Base-by-base conservation (phyloP, 2,329 filamentous ascomycete genomes). In the Xylariaceae sp. region DNA sequence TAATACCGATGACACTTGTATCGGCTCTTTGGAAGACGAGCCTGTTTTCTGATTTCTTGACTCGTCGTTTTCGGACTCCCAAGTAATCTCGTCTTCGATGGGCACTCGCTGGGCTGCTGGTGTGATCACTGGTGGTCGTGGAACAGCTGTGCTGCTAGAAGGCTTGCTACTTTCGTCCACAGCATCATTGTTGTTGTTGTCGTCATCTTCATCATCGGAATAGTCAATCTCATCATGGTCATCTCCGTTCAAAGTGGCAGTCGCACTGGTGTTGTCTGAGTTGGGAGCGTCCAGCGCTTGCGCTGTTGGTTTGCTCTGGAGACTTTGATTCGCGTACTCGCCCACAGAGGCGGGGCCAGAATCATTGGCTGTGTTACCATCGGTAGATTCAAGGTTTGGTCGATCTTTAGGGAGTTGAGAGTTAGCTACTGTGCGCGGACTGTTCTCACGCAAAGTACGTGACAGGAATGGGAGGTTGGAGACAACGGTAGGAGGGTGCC, bases 221-320 rank as follows among this genome's bases (percentile, higher is more conserved):
- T 66, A 63, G 43, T 64, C 60, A 34, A 64, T 64, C 38, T 61
- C 57, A 38, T 60, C 57, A 28, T 60, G 51, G 19, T 61, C 60
- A 17, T 61, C 60, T 16, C 55, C 52, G 24, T 56, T 56, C 4
- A 64, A 49, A 33, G 59, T 63, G 13, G 53, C 59, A 8, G 62
- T 63, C 12, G 60, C 62, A 41, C 63, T 64, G 19, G 59, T 64
- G 37, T 55, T 56, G 9, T 62, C 56, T 9, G 64, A 66, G 16
- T 54, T 59, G 41, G 55, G 57, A n/a, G 48, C 58, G 30, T 61
- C 62, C 15, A 26, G 11, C 6, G 22, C 13, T 16, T 31, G 32
- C 30, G 40, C 39, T 37, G 36, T 42, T 35, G 9, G 6, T 15
- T 39, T 38, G 22, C 34, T 34, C 34, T 38, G 16, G 38, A 15